These are phyloP conservation scores for Rhizophora mangle DNA, from an alignment of 345 rosid species.

Conservation along the genomic window DNA sequence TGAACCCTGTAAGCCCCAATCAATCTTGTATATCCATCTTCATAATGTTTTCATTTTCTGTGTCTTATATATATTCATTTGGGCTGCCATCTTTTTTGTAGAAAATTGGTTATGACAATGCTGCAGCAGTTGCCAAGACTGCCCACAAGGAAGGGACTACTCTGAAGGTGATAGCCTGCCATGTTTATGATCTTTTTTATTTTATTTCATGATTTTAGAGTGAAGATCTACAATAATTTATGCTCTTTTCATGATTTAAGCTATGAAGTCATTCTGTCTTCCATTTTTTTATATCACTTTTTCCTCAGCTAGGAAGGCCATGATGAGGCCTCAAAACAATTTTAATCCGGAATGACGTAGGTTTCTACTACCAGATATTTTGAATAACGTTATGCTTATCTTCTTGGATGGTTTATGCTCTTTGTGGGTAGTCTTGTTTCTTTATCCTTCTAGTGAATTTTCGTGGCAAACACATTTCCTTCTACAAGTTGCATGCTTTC, in stretches of 20 bases:
- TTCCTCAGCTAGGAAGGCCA: neutral
- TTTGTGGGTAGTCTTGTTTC: neutral
- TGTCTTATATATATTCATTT: constrained; percentile 6
- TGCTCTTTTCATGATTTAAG: neutral
- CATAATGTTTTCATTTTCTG: neutral
- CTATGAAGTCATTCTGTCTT: neutral
- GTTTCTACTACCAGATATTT: neutral
- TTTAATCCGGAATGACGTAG: neutral
- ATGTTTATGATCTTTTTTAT: neutral
- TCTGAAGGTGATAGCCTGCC: constrained; percentile 58
- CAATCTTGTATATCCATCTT: constrained; percentile 4
- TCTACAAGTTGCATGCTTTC: neutral
- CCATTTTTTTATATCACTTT: neutral
- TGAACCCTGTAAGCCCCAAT: constrained; percentile 78
- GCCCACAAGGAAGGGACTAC: constrained; percentile 94
- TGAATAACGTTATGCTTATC: neutral
- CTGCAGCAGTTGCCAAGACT: constrained; percentile 97
- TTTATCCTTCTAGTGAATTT: neutral
- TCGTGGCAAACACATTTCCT: constrained; percentile 2
- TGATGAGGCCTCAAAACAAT: neutral
- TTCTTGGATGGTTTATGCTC: neutral
- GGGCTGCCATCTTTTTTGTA: constrained; percentile 25
- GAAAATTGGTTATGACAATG: constrained; percentile 97
- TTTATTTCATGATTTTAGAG: neutral
- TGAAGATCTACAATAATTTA: neutral